Base-by-base conservation (phyloP, 83 land plant species). In the Picea abies region DNA sequence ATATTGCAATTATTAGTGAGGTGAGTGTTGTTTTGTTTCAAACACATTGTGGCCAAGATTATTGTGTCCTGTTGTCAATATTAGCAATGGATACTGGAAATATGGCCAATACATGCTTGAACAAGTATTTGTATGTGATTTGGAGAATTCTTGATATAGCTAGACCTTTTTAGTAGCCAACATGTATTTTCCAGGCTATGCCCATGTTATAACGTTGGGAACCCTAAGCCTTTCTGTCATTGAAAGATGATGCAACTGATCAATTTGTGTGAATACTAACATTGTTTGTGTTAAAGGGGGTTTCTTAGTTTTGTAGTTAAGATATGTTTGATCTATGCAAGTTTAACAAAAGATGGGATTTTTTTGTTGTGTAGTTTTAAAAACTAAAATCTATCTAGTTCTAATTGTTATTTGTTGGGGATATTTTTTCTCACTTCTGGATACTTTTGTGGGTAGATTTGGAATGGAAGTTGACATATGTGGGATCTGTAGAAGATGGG, bases 401-500 rank as follows among this genome's bases (percentile, higher is more conserved):
- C 23, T 37, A 71, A 71, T 16, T 68, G 15, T 17, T 20, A 44
- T 72, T 37, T 72, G 52, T 41, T 7, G 49, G 2, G 23, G 41
- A 72, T 37, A n/a, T 0, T 6, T 19, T 2, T 20, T 39, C 49
- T 47, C 16, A 22, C 81, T 32, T 60, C 16, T 23, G 29, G 16
- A 41, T 80, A 7, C 14, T 39, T 35, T 49, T 58, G 47, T 41
- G 47, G 47, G 37, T 89, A 93, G 94, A 93, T 79, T 85, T 93
- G 86, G 96, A 93, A 85, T 93, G 96, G 96, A 91, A 93, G 76
- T 88, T 93, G 20, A 90, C 72, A 11, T 93, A 93, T 75, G 96
- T 93, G 7, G 96, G 96, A 83, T 91, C 96, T 39, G 92, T 92
- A 62, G 94, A 93, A 84, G 96, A 93, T 87, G 96, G 89, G 71